Conservation (phyloP, 78 protist genomes). For the Planoprotostelium fungivorum region DNA sequence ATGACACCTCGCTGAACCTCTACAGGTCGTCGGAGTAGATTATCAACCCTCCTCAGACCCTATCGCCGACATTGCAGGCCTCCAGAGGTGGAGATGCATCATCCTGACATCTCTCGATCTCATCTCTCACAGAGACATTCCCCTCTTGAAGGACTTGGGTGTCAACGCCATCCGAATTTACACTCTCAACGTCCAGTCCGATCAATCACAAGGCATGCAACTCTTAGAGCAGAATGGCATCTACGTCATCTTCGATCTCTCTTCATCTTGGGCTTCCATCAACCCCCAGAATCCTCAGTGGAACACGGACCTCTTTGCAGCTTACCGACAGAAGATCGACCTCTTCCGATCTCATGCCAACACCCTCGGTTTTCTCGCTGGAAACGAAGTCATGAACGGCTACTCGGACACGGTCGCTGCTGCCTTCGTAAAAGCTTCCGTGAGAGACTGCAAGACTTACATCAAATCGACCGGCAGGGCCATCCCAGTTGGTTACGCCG, state of each 20-base stretch:
- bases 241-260: not conserved
- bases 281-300: not conserved
- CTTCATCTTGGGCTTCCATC: not conserved
- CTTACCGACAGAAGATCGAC: not conserved
- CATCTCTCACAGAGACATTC: not conserved
- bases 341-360: not conserved
- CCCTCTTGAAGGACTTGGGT: not conserved
- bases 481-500: not conserved
- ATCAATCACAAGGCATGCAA: not conserved
- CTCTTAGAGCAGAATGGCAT: not conserved
- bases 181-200: not conserved
- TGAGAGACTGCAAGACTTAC: not conserved
- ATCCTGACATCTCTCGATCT: no score
- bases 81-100: no score
- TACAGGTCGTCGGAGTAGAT: no score
- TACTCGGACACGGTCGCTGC: not conserved
- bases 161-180: not conserved
- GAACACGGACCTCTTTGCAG: not conserved
- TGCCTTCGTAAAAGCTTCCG: not conserved
- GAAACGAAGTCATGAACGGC: not conserved
- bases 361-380: not conserved
- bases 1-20: no score
- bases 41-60: no score
- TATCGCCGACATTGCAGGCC: no score
- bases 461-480: not conserved